Evolutionary conservation across 2,329 filamentous ascomycete species (phyloP).

Genomic region (Pyricularia pennisetigena): DNA sequence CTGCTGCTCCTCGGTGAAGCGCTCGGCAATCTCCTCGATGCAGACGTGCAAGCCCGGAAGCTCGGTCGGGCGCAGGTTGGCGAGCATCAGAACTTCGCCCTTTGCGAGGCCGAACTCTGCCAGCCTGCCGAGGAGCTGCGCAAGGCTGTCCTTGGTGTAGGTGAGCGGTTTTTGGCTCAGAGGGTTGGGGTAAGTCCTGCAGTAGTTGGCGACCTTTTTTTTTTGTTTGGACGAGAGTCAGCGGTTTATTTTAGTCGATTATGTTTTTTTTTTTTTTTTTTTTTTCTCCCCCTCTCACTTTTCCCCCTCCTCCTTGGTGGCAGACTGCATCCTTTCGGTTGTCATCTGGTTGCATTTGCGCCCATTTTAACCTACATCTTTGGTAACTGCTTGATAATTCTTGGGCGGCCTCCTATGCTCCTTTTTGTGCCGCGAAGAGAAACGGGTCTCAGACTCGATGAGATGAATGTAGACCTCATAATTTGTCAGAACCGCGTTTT

Average conservation of each 20-base stretch:
- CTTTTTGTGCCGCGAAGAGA: not conserved
- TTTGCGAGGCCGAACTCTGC: conserved; percentile 52
- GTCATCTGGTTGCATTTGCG: not conserved
- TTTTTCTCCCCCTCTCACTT: not conserved
- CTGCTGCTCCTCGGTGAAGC: conserved; percentile 51
- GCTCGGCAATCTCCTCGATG: conserved; percentile 53
- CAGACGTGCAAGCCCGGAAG: conserved; percentile 50
- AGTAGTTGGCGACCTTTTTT: conserved; percentile 50
- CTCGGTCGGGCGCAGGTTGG: conserved; percentile 53
- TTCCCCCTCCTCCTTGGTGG: no score
- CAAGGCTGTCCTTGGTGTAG: conserved; percentile 43
- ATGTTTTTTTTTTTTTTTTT: conserved; percentile 6
- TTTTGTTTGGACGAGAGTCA: not conserved
- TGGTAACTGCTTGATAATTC: conserved; percentile 36
- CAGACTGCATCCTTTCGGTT: not conserved
- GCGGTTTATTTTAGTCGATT: not conserved
- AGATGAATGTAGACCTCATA: conserved; percentile 64
- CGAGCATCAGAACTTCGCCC: conserved; percentile 57
- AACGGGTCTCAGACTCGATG: conserved; percentile 30
- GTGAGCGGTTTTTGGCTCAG: conserved; percentile 43
- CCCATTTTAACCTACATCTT: conserved; percentile 41
- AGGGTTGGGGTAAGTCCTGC: conserved; percentile 44
- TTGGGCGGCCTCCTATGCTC: conserved; percentile 2
- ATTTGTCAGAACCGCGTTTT: conserved; percentile 61
- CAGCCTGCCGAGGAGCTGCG: conserved; percentile 42